Evolutionary conservation across 2,329 filamentous ascomycete species (phyloP), one percentile per base, ranked within the genome.

Genomic region (Aureobasidium lini): DNA sequence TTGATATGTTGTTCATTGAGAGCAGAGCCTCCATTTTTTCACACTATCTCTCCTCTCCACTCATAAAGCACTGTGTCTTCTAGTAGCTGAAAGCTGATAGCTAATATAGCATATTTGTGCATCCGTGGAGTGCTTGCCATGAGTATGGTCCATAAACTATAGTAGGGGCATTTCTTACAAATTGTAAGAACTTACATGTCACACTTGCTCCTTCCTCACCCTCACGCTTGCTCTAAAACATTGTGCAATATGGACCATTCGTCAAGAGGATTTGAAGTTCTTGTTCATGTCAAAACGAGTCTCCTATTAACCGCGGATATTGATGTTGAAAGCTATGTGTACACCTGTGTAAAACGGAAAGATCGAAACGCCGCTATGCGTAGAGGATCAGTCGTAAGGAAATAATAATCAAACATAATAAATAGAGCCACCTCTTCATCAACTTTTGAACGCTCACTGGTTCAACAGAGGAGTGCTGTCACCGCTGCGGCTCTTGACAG

Each of bases 371-470:
- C 50, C 50, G 50, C 50, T 54, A 36, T 54, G 50, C 50, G 29
- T 34, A 39, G 29, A 43, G 5, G 29, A 43, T 16, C 50, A 34
- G 50, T 34, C 31, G 15, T 18, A 18, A 43, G 37, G 49, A 23
- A 42, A 42, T 13, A 54, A 15, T n/a, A 11, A 43, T 29, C 42
- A 44, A 18, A 53, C 32, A 48, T 39, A 11, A 50, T 29, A 34
- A 50, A 49, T 34, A 39, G 47, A 50, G 34, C 48, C 18, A 10
- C 44, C 13, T 28, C 29, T 28, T 37, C 37, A 34, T 54, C 50
- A 54, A 34, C 40, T 46, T 44, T 54, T 60, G 23, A 44, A 37
- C 31, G 57, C 70, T 68, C 43, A 67, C 66, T 62, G 59, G 46
- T 68, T 63, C 31, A 62, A 29, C 52, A 61, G 31, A 34, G 62